Conservation (phyloP, 2,329 filamentous ascomycete species). For the Blastomyces parvus region DNA sequence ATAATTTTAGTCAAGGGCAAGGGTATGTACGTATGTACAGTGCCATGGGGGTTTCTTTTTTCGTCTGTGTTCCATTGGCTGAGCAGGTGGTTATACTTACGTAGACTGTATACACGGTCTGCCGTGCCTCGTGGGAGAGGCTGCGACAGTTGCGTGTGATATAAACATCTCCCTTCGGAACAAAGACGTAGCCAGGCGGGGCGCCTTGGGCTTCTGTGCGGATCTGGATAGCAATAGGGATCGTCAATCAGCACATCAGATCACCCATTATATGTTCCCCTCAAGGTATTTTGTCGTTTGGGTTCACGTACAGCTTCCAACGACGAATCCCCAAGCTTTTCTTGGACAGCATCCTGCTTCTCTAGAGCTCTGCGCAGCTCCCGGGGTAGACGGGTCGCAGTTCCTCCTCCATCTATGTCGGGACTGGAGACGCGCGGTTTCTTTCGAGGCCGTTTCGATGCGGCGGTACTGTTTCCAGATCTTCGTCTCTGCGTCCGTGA, state of each 20-base stretch:
- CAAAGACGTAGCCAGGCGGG: constrained; percentile 30
- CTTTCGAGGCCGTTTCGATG: not conserved
- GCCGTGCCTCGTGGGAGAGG: constrained; percentile 26
- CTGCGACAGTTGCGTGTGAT: constrained; percentile 35
- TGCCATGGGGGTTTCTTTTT: not conserved
- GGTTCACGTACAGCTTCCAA: not conserved
- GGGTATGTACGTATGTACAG: no score
- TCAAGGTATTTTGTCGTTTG: no score
- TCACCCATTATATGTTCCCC: no score
- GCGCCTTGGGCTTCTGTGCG: constrained; percentile 23
- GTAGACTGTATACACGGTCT: constrained; percentile 30
- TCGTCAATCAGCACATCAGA: not conserved
- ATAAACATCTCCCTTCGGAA: constrained; percentile 36
- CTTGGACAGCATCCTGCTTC: not conserved
- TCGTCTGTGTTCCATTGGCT: not conserved
- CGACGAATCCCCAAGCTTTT: constrained; percentile 1
- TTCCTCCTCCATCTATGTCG: not conserved
- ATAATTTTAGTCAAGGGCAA: not conserved
- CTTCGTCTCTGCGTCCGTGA: not conserved
- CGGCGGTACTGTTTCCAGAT: not conserved
- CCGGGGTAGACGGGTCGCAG: not conserved
- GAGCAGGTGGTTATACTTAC: constrained; percentile 21
- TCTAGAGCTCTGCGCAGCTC: not conserved
- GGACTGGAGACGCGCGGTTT: not conserved
- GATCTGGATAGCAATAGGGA: constrained; percentile 20